Evolutionary conservation across 2,329 filamentous ascomycete genomes (phyloP).

Genomic region (Diaporthe citrichinensis): DNA sequence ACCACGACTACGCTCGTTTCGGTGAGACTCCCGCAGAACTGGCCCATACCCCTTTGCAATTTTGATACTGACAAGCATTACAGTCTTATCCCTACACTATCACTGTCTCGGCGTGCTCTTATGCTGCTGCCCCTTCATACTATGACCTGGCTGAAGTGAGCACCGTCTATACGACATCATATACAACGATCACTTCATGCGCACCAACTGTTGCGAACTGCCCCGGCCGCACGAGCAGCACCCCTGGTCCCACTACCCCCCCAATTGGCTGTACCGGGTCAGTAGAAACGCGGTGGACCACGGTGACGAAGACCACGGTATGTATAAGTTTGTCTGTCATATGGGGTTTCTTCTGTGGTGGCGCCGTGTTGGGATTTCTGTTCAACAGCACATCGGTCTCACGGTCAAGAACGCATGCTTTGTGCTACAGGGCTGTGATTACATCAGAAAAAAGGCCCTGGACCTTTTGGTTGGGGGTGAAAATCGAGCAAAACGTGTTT

Average conservation of each 20-base stretch:
- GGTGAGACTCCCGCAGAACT: conserved; percentile 25
- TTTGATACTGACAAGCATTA: neutral
- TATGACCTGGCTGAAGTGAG: conserved; percentile 20
- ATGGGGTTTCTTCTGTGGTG: neutral
- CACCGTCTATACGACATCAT: conserved; percentile 26
- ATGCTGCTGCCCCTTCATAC: conserved; percentile 19
- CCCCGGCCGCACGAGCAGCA: conserved; percentile 32
- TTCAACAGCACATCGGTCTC: neutral
- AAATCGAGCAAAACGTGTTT: too few relatives aligned
- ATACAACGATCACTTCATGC: conserved; percentile 30
- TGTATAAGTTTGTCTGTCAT: neutral
- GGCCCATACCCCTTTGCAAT: too few relatives aligned
- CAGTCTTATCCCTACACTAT: conserved; percentile 42
- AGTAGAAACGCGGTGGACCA: conserved; percentile 10
- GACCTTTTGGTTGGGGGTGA: neutral
- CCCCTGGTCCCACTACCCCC: neutral
- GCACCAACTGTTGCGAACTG: conserved; percentile 32
- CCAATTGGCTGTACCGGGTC: conserved; percentile 25
- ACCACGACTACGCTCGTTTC: conserved; percentile 38
- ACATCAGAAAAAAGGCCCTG: neutral
- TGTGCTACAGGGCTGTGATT: neutral
- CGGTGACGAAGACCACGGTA: conserved; percentile 15
- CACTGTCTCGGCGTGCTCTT: conserved; percentile 39
- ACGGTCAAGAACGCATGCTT: neutral
- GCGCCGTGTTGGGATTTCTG: neutral